phyloP scores from a whole-genome alignment of 768 basidiomycete genomes.

The Candolleomyces aberdarensis region DNA sequence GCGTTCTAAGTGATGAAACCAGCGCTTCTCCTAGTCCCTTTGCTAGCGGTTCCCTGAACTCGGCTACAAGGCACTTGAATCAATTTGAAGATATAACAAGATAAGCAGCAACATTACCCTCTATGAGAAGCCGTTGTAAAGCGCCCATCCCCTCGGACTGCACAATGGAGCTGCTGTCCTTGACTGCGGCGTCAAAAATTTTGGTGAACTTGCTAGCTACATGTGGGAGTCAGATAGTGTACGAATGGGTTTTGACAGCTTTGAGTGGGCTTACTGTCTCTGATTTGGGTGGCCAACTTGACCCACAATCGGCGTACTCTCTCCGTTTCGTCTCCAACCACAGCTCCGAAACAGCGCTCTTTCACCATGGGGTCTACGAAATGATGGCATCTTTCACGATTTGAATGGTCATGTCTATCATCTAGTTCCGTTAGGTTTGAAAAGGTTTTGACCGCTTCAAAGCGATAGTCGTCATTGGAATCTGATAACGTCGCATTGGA shows the following conservation, averaged over 20 bases:
- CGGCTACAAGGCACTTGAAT: constrained; percentile 31
- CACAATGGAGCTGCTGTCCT: background rate
- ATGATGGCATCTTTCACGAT: too few species aligned
- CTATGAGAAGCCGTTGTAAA: background rate
- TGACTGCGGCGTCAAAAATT: background rate
- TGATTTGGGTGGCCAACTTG: background rate
- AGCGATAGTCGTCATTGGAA: background rate
- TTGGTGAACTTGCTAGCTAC: background rate
- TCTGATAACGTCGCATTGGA: background rate
- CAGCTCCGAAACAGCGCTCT: background rate
- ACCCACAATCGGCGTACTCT: background rate
- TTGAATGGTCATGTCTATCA: background rate
- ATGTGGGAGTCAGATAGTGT: background rate
- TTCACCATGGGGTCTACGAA: background rate
- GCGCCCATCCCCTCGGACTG: background rate
- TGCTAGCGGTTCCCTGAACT: background rate
- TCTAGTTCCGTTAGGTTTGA: background rate
- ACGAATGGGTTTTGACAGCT: background rate
- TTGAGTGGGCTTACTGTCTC: background rate
- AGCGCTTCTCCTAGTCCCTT: background rate
- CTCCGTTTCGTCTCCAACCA: background rate
- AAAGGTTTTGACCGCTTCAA: background rate
- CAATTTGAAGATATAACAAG: constrained; percentile 41
- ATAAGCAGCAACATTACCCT: background rate
- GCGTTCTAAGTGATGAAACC: background rate